Evolutionary conservation across 306 rosid species (phyloP), one percentile per base, ranked within the genome.

Genomic region (Gynostemma pentaphyllum): DNA sequence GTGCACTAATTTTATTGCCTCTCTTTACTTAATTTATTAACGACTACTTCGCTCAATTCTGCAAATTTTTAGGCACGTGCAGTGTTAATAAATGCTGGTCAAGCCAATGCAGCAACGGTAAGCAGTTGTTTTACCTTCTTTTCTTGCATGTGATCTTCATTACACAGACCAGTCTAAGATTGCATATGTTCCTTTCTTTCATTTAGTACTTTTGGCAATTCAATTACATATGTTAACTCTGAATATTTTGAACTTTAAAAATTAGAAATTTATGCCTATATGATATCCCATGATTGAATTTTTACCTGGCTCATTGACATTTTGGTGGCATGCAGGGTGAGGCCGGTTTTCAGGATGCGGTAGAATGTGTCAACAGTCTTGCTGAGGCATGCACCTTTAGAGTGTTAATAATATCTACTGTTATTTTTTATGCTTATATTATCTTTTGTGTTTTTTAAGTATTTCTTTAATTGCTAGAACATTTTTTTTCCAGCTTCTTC

Each of bases 91-190:
- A 91, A 91, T 68, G 98, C 98, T 45, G 98, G 98, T 74, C 98
- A 91, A 76, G 98, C 96, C 67, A 91, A 91, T 82, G 98, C 96
- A 11, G 95, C 95, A 30, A 88, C 96, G 55, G 98, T 91, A 80
- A 59, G 71, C 36, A 27, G 73, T 48, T 65, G 22, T 44, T 9
- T 9, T 54, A 39, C 19, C 3, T 4, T 23, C 34, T 56, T 67
- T 71, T 37, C 29, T 46, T 32, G 48, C 67, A 24, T 16, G 16
- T 66, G 37, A 23, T 59, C 57, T 50, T 65, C 73, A 21, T 28
- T n/a, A 29, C 34, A 24, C 30, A 47, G 67, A 37, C 46, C 0
- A 5, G 5, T 8, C 14, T 14, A 39, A 39, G 44, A 2, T 39
- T 39, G 44, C 44, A 39, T 4, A 32, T 32, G 3, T 32, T 32